Conservation (phyloP, 805 yeast genomes). For the Sporopachydermia lactativora region DNA sequence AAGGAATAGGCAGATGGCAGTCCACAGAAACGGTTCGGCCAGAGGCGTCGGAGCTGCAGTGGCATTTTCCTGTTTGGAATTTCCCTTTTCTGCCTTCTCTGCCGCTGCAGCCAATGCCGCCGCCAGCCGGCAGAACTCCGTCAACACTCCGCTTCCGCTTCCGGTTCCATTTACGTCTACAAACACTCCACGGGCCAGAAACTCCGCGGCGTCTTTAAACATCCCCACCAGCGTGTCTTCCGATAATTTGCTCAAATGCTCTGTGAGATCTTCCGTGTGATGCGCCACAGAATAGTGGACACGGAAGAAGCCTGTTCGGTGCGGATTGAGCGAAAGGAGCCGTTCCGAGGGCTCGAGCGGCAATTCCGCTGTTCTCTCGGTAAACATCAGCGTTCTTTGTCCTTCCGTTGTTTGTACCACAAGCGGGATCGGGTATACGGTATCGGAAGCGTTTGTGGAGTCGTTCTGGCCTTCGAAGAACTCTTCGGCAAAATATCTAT, state of each 20-base stretch:
- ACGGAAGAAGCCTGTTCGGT: constrained; percentile 32
- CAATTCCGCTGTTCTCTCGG: constrained; percentile 9
- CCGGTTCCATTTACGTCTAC: too few relatives aligned
- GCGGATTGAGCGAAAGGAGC: constrained; percentile 29
- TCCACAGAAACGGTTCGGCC: neutral
- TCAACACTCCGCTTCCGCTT: too few relatives aligned
- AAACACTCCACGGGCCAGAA: neutral
- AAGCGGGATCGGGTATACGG: constrained; percentile 3
- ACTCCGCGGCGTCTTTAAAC: neutral
- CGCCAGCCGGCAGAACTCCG: too few relatives aligned
- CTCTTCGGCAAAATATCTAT: constrained; percentile 20
- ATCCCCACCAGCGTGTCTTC: neutral
- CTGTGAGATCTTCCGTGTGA: neutral
- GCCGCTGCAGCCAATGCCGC: neutral
- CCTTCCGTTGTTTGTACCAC: constrained; percentile 6
- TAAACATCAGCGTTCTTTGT: constrained; percentile 26
- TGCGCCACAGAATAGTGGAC: constrained; percentile 27
- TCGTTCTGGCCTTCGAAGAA: constrained; percentile 5
- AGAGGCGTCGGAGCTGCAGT: too few relatives aligned
- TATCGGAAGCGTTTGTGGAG: constrained; percentile 4
- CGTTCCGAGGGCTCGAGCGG: constrained; percentile 18
- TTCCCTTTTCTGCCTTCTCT: neutral
- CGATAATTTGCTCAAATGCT: neutral
- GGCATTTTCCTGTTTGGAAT: too few relatives aligned
- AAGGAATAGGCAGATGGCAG: neutral